phyloP scores from a whole-genome alignment of 163 green algal genomes.

The Scenedesmus sp. region DNA sequence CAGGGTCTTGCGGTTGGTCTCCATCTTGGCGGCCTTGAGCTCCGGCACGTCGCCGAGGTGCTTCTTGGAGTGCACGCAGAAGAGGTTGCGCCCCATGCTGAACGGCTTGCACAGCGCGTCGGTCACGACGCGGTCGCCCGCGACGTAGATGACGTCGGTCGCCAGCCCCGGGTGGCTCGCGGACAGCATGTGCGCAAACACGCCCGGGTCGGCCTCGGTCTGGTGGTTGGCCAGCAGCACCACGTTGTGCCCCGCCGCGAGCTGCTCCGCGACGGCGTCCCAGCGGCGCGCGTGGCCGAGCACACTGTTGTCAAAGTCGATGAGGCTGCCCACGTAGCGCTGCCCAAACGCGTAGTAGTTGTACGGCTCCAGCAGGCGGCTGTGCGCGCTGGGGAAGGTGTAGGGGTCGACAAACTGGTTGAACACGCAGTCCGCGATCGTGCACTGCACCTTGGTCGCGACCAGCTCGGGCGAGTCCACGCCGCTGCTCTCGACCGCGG shows the following conservation, averaged over 20 bases:
- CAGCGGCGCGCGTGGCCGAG: conserved; percentile 84
- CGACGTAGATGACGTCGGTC: conserved; percentile 90
- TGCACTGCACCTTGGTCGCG: conserved; percentile 68
- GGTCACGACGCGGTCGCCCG: conserved; percentile 89
- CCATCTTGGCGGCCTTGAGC: conserved; percentile 85
- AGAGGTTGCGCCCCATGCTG: conserved; percentile 96
- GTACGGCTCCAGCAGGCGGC: conserved; percentile 86
- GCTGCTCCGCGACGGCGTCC: conserved; percentile 64
- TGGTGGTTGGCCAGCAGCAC: conserved; percentile 98
- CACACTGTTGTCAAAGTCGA: conserved; percentile 89
- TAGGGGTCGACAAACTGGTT: conserved; percentile 74
- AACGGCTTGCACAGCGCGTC: conserved; percentile 94
- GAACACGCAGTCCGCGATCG: conserved; percentile 77
- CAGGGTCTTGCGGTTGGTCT: conserved; percentile 92
- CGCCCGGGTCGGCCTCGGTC: conserved; percentile 97
- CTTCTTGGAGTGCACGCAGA: conserved; percentile 99
- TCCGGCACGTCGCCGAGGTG: conserved; percentile 95
- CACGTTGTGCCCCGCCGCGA: conserved; percentile 93
- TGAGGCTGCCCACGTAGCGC: conserved; percentile 87
- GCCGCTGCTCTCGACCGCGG: conserved; percentile 70
- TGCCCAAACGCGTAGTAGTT: conserved; percentile 97
- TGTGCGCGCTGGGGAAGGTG: conserved; percentile 87
- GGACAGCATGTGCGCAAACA: conserved; percentile 94
- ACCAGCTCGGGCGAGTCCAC: conserved; percentile 70
- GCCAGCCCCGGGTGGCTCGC: conserved; percentile 82